Evolutionary conservation across 352 stramenopile species (phyloP).

Genomic region (Globisporangium recalcitrans): DNA sequence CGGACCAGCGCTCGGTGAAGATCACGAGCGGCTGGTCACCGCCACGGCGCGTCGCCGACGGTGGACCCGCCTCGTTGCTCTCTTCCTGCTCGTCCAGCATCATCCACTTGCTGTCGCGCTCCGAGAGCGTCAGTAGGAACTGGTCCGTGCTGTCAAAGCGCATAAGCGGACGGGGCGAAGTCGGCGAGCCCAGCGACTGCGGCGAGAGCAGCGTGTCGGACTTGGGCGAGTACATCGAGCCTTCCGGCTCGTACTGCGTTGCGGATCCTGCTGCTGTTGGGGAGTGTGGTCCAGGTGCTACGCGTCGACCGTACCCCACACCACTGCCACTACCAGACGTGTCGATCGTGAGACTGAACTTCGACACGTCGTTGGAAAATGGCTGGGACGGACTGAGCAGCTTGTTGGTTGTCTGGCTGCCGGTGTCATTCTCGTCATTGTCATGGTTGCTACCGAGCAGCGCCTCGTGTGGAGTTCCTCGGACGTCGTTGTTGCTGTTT

Average conservation of each 20-base stretch:
- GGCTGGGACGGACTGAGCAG: conserved; percentile 18
- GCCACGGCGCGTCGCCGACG: conserved; percentile 11
- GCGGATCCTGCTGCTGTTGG: background rate
- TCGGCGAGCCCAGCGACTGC: conserved; percentile 49
- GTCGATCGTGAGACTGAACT: conserved; percentile 43
- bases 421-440: conserved; percentile 6
- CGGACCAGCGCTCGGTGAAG: conserved; percentile 94
- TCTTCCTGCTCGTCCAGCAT: conserved; percentile 49
- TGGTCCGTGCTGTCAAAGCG: conserved; percentile 79
- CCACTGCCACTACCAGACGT: conserved; percentile 20
- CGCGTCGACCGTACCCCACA: conserved; percentile 8
- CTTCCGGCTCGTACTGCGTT: conserved; percentile 9
- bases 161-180: conserved; percentile 44
- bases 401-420: conserved; percentile 7
- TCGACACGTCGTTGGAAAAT: conserved; percentile 23
- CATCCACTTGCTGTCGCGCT: conserved; percentile 61
- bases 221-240: conserved; percentile 49
- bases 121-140: conserved; percentile 60
- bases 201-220: conserved; percentile 53
- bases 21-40: conserved; percentile 59
- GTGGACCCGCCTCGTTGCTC: conserved; percentile 11
- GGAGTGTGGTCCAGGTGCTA: conserved; percentile 3
- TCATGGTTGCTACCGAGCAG: conserved; percentile 18
- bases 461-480: conserved; percentile 30
- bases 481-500: background rate